Evolutionary conservation across 202 grass and related monocot species (phyloP).

Genomic region (Alloteropsis angusta): DNA sequence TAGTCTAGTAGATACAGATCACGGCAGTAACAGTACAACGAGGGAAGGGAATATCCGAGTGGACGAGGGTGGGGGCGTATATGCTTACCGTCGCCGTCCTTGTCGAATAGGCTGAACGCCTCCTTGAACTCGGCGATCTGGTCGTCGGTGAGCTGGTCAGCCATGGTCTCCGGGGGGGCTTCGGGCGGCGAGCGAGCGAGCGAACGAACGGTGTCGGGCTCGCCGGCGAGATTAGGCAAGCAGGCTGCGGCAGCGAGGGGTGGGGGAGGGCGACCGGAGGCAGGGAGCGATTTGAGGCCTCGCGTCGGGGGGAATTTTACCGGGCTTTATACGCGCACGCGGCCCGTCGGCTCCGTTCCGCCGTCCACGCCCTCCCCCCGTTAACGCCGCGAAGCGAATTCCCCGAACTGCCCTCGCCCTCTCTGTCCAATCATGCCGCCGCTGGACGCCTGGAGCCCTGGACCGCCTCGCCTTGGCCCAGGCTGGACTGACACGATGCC

Average conservation of each 20-base stretch:
- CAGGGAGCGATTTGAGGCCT: conserved; percentile 41
- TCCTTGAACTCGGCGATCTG: conserved; percentile 99
- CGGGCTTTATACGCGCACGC: conserved; percentile 44
- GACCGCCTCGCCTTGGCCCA: neutral
- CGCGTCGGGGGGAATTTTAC: conserved; percentile 22
- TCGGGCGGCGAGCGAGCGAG: neutral
- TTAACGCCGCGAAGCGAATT: conserved; percentile 27
- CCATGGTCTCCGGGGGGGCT: conserved; percentile 45
- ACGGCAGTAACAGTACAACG: neutral
- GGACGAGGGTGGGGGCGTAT: no score
- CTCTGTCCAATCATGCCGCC: neutral
- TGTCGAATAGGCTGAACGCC: conserved; percentile 96
- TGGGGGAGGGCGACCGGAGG: conserved; percentile 6
- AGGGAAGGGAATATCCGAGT: neutral
- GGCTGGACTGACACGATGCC: conserved; percentile 18
- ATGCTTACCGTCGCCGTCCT: conserved; percentile 59
- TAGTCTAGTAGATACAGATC: neutral
- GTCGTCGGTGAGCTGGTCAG: conserved; percentile 87
- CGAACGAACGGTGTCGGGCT: neutral
- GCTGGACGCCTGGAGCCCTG: no score
- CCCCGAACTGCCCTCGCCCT: neutral
- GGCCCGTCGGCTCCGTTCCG: conserved; percentile 33
- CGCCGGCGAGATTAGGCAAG: conserved; percentile 3
- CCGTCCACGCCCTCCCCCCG: conserved; percentile 33
- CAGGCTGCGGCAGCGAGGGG: neutral